Percentiles rank a stretch among this genome's conserved stretches.
phyloP scores from a whole-genome alignment of 2,329 filamentous ascomycete genomes.

The Xylariaceae sp. region DNA sequence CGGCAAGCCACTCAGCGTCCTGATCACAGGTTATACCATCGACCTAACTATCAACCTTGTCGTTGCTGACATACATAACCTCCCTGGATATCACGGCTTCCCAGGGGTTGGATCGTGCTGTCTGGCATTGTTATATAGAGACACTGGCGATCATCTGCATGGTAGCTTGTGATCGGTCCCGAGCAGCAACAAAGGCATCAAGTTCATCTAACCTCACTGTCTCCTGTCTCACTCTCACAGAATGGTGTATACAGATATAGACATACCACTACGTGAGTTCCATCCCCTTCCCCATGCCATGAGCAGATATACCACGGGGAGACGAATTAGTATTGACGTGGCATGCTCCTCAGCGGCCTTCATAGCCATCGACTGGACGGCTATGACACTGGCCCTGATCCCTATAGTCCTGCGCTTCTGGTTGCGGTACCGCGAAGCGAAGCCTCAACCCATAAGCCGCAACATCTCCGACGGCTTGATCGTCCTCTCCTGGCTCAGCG shows the following conservation, averaged over 20 bases:
- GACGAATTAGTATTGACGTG: neutral
- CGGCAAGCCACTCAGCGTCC: too few species aligned
- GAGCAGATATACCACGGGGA: neutral
- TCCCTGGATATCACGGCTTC: too few species aligned
- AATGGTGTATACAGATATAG: constrained; percentile 20
- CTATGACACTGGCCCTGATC: constrained; percentile 20
- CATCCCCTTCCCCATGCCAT: neutral
- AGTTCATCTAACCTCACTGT: neutral
- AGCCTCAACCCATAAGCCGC: constrained; percentile 13
- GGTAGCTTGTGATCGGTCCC: too few species aligned
- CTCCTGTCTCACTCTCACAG: neutral
- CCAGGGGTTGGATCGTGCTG: too few species aligned
- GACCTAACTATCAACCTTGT: too few species aligned
- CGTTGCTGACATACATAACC: too few species aligned
- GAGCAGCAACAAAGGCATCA: neutral
- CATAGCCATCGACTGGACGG: constrained; percentile 23
- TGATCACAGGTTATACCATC: too few species aligned
- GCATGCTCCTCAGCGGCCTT: constrained; percentile 18
- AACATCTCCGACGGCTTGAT: constrained; percentile 20
- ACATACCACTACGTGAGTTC: constrained; percentile 19
- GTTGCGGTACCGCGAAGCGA: constrained; percentile 16
- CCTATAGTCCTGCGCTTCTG: constrained; percentile 23
- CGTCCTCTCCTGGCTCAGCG: constrained; percentile 20
- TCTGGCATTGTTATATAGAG: too few species aligned
- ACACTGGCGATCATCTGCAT: too few species aligned